phyloP scores from a whole-genome alignment of 1,284 basidiomycete genomes.

The Sparassis latifolia region DNA sequence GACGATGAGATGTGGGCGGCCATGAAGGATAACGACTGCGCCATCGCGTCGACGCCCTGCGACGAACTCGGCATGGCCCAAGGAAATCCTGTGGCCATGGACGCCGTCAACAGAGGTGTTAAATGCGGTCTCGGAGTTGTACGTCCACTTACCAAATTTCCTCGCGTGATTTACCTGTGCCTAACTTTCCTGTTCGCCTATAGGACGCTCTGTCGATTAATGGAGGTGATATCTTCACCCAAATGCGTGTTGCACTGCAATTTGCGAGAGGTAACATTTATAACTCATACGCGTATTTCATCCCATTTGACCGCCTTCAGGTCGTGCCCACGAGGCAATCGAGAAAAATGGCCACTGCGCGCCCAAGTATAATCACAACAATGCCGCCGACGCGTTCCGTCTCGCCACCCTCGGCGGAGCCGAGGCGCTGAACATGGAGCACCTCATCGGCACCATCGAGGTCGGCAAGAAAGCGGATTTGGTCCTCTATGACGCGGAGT shows the following conservation, averaged over 20 bases:
- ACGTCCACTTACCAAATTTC: neutral
- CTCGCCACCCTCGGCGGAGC: slow-evolving; percentile 29
- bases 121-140: slow-evolving; percentile 20
- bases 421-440: slow-evolving; percentile 22
- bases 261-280: slow-evolving; percentile 19
- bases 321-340: slow-evolving; percentile 20
- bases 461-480: slow-evolving; percentile 30
- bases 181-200: neutral
- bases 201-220: slow-evolving; percentile 26
- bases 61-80: slow-evolving; percentile 31
- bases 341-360: slow-evolving; percentile 11
- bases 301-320: slow-evolving; percentile 3
- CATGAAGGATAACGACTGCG: slow-evolving; percentile 23
- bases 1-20: slow-evolving; percentile 26
- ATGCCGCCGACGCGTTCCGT: slow-evolving; percentile 25
- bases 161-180: neutral
- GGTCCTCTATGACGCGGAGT: slow-evolving; percentile 24
- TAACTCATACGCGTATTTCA: neutral
- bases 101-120: slow-evolving; percentile 26
- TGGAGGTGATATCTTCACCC: slow-evolving; percentile 28
- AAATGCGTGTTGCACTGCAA: slow-evolving; percentile 27
- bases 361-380: slow-evolving; percentile 22
- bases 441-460: slow-evolving; percentile 26
- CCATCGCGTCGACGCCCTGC: slow-evolving; percentile 26
- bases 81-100: slow-evolving; percentile 24